These are phyloP conservation scores for Paraglomus brasilianum DNA, from an alignment of 192 early-diverging fungal genomes.

Conservation along the genomic window DNA sequence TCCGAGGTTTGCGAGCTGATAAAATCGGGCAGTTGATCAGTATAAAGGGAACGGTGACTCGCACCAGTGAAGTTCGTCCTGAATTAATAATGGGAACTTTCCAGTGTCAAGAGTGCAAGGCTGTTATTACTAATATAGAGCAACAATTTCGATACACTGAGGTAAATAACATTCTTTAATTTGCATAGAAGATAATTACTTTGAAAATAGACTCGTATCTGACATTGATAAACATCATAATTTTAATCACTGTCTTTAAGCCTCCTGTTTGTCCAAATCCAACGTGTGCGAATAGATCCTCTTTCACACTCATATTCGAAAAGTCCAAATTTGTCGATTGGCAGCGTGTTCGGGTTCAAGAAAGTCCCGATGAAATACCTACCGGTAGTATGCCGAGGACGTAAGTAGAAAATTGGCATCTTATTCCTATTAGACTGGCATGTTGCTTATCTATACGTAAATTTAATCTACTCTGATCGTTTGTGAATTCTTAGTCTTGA, in stretches of 20 bases:
- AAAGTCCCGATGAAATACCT: constrained; percentile 94
- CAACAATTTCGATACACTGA: constrained; percentile 98
- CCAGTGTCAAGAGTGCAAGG: constrained; percentile 80
- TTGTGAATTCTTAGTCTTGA: constrained; percentile 63
- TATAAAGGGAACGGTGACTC: constrained; percentile 91
- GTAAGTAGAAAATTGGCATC: constrained; percentile 43
- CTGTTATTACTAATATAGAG: constrained; percentile 78
- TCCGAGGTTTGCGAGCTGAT: constrained; percentile 84
- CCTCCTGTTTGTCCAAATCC: constrained; percentile 82
- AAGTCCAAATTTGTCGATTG: constrained; percentile 92
- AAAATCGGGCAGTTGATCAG: constrained; percentile 78
- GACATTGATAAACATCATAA: constrained; percentile 7
- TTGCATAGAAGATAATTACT: not conserved
- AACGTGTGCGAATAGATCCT: constrained; percentile 74
- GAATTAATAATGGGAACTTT: constrained; percentile 92
- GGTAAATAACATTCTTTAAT: constrained; percentile 41
- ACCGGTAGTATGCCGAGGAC: constrained; percentile 96
- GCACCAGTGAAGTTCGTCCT: constrained; percentile 95
- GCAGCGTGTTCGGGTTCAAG: constrained; percentile 96
- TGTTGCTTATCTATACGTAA: not conserved
- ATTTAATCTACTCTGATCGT: not conserved
- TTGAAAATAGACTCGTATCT: too few relatives aligned
- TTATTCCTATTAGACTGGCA: not conserved
- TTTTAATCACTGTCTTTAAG: constrained; percentile 36
- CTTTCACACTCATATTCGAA: constrained; percentile 81